Evolutionary conservation across 345 rosid species (phyloP), one percentile per base, ranked within the genome.

Genomic region (Luvunga scandens): DNA sequence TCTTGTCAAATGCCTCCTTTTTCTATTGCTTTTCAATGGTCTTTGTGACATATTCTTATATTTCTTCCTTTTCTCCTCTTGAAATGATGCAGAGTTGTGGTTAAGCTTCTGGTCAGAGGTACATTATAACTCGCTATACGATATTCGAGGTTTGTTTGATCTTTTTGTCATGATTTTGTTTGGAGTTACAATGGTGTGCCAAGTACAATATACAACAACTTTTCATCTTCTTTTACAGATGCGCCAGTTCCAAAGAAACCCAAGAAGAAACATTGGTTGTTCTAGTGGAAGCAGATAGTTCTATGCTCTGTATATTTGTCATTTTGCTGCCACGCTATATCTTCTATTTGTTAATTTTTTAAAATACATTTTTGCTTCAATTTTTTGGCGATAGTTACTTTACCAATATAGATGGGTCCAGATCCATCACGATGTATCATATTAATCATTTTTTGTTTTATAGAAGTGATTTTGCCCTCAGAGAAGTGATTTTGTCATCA

Each of bases 41-140:
- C 63, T 39, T 34, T 38, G 19, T 66, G 72, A 69, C 33, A n/a
- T 68, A 36, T 53, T 61, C 27, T 61, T 16, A 36, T 55, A 55
- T 14, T 25, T 28, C 60, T 18, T 67, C 30, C 21, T 19, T 28
- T 60, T 84, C 56, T 73, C 39, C 33, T 33, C 64, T 71, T 76
- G 66, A 4, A 73, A 76, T 78, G 64, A 66, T 87, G 92, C 96
- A 95, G 99, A 88, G 86, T 79, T 95, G 79, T 95, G 99, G 99
- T 88, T 95, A 80, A 95, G 98, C 82, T 95, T 95, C 86, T 95
- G 99, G 99, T 92, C 96, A 18, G 98, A 95, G 88, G 98, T 95
- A 63, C 99, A 95, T 78, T 95, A 93, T 82, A 95, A 95, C 86
- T 95, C 98, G n/a, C 87, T 95, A 62, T 93, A 93, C 73, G 96